Evolutionary conservation across 495 filamentous ascomycete species (phyloP), one percentile per base, ranked within the genome.

Genomic region (Aspergillus diversus): DNA sequence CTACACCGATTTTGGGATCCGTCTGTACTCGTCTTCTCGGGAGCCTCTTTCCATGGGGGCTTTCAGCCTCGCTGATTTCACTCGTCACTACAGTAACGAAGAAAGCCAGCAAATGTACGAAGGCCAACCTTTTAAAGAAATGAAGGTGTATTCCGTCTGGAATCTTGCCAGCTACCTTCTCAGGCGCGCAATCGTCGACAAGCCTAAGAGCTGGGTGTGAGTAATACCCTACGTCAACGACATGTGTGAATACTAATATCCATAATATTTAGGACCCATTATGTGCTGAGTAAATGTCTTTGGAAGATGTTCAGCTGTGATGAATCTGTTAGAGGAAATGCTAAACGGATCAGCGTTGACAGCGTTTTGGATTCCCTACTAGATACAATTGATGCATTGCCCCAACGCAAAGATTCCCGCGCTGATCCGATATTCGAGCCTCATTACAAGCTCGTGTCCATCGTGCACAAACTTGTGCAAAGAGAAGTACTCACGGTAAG

Each of bases 361-460:
- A 77, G 82, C 57, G 83, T 97, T 11, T 67, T 96, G 27, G 80
- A 86, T 47, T 80, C 87, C n/a, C 83, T 96, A 46, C 83, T 89
- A 17, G 86, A 85, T 63, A 88, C 93, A 0, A 89, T 97, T 62
- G 80, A 91, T 63, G 82, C 86, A 5, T 83, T 96, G n/a, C 93
- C 92, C 6, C 90, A 92, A 66, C 90, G 89, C 21, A 89, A 84
- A 56, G 89, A 95, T 65, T 89, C 86, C 13, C 81, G 89, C 31
- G 83, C 84, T 59, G 92, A 98, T 63, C 93, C 92, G 0, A 90
- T 96, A 21, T 85, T 99, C 31, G 95, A 98, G 72, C 96, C 95
- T 13, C 93, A 97, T 70, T 98, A 97, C 76, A 98, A 97, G 75
- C 88, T 98, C 33, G 83, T 96, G 32, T 94, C 92, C 13, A 81